Conservation (phyloP, 2,329 filamentous ascomycete species). For the Penicillium corylophilum region DNA sequence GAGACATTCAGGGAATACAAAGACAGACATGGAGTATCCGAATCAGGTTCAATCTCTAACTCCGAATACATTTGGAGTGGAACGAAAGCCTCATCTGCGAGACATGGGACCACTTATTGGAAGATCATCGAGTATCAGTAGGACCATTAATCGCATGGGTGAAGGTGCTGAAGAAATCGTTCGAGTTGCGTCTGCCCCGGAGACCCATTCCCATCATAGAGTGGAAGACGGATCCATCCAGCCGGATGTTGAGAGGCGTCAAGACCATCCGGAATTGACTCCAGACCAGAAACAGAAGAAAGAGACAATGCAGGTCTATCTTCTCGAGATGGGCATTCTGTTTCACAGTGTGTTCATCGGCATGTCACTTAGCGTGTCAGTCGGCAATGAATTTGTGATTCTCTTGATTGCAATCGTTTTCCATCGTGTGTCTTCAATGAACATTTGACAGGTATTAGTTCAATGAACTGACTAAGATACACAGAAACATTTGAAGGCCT, state of each 20-base stretch:
- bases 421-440: constrained; percentile 31
- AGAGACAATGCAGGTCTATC: constrained; percentile 69
- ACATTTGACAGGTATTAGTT: too few species aligned
- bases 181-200: constrained; percentile 24
- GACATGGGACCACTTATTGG: constrained; percentile 29
- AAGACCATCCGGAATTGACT: constrained; percentile 15
- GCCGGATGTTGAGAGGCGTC: constrained; percentile 18
- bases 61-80: constrained; percentile 2
- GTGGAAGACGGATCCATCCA: constrained; percentile 15
- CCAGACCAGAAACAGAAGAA: constrained; percentile 54
- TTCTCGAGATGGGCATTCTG: constrained; percentile 74
- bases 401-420: constrained; percentile 38
- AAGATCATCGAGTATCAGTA: constrained; percentile 29
- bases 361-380: constrained; percentile 38
- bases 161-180: constrained; percentile 23
- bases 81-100: constrained; percentile 22
- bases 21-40: not conserved
- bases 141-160: constrained; percentile 29
- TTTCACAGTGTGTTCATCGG: constrained; percentile 66
- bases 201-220: constrained; percentile 13
- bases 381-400: constrained; percentile 35
- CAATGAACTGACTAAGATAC: not conserved
- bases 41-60: not conserved
- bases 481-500: constrained; percentile 39
- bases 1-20: not conserved